phyloP scores from a whole-genome alignment of 345 rosid genomes.

The Nasturtium officinale region DNA sequence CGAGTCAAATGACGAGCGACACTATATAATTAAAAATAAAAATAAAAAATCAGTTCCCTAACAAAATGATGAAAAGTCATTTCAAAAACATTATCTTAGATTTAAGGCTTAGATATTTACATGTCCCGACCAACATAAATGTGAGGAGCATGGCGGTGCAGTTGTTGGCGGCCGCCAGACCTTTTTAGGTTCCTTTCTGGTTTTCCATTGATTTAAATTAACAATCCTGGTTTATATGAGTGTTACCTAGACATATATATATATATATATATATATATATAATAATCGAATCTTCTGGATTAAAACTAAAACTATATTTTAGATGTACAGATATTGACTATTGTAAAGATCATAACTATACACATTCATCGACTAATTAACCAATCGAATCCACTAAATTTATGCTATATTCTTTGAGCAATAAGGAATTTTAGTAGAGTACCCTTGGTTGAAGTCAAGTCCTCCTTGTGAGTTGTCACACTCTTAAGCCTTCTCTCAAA shows the following conservation, averaged over 20 bases:
- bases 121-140: conserved; percentile 26
- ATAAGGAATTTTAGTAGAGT: not conserved
- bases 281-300: not conserved
- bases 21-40: not conserved
- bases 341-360: not conserved
- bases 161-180: conserved; percentile 23
- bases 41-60: conserved; percentile 12
- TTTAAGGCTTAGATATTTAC: conserved; percentile 25
- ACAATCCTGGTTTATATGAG: not conserved
- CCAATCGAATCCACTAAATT: conserved; percentile 15
- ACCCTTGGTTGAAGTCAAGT: conserved; percentile 6
- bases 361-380: not conserved
- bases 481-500: not conserved
- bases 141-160: conserved; percentile 29
- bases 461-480: not conserved
- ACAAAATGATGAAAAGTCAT: conserved; percentile 12
- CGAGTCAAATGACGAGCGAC: too few species aligned
- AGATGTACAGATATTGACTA: not conserved
- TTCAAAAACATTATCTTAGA: conserved; percentile 13
- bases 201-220: not conserved
- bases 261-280: not conserved
- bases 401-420: conserved; percentile 26
- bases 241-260: not conserved
- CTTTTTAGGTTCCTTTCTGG: conserved; percentile 13
- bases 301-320: not conserved